These are phyloP conservation scores for Phytophthora brassicae DNA, from an alignment of 352 stramenopile species.

Conservation along the genomic window DNA sequence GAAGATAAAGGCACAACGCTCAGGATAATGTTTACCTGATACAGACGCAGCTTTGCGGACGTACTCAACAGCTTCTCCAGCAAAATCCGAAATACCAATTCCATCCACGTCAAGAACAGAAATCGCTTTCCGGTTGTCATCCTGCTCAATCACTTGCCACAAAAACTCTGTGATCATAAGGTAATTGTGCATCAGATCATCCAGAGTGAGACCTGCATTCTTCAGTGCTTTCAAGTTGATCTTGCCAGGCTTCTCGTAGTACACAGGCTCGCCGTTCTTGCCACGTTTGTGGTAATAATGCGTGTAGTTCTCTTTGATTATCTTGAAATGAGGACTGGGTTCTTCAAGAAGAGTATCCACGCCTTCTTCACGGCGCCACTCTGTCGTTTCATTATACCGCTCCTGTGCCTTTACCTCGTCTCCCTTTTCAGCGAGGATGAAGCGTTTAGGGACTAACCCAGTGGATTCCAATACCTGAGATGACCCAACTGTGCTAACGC, in stretches of 20 bases:
- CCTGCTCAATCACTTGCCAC: conserved; percentile 83
- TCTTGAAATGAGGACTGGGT: conserved; percentile 71
- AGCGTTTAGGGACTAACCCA: conserved; percentile 56
- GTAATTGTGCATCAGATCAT: conserved; percentile 87
- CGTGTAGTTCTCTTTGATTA: conserved; percentile 91
- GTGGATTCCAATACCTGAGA: conserved; percentile 32
- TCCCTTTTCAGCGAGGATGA: conserved; percentile 78
- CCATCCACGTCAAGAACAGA: conserved; percentile 84
- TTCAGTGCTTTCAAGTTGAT: conserved; percentile 89
- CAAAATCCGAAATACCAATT: conserved; percentile 84
- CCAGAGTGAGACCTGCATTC: conserved; percentile 65
- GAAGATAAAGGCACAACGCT: conserved; percentile 92
- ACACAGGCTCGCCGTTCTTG: conserved; percentile 78
- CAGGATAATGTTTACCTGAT: conserved; percentile 92
- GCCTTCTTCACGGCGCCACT: conserved; percentile 80
- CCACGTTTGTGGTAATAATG: conserved; percentile 90
- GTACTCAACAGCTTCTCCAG: conserved; percentile 86
- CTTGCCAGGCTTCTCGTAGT: conserved; percentile 86
- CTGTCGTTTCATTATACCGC: conserved; percentile 70
- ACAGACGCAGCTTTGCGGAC: conserved; percentile 71
- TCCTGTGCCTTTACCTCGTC: conserved; percentile 62
- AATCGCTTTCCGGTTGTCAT: conserved; percentile 86
- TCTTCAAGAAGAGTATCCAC: conserved; percentile 77
- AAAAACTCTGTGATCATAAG: conserved; percentile 86
- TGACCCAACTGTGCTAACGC: too few relatives aligned